These are phyloP conservation scores for Kipferlia bialata DNA, from an alignment of 78 protist species.

Conservation along the genomic window DNA sequence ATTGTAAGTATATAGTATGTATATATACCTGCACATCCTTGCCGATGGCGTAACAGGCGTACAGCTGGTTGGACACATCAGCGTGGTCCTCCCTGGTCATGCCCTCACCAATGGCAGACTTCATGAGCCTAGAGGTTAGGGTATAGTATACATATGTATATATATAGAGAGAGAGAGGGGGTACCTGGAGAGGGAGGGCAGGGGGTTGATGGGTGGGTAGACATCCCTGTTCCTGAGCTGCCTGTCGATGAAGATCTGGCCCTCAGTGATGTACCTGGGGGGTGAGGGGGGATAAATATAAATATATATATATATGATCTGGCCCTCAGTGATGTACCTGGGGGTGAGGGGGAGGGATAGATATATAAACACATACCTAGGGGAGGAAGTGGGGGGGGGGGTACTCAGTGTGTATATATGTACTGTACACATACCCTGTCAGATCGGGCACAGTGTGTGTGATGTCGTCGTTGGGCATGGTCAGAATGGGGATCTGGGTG, in stretches of 20 bases:
- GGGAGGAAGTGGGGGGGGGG: too few relatives aligned
- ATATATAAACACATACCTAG: too few relatives aligned
- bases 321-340: constrained; percentile 99
- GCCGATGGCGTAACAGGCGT: constrained; percentile 97
- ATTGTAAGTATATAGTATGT: too few relatives aligned
- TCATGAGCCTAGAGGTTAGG: constrained; percentile 99
- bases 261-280: constrained; percentile 99
- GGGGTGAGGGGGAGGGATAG: too few relatives aligned
- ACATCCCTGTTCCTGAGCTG: constrained; percentile 82
- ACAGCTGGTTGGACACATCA: constrained; percentile 93
- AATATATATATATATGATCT: too few relatives aligned
- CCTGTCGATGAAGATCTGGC: constrained; percentile 96
- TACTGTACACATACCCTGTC: too few relatives aligned
- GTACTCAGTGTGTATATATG: too few relatives aligned
- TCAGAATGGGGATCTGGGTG: constrained; percentile 97
- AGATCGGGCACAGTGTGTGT: constrained; percentile 99
- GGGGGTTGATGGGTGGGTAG: constrained; percentile 96
- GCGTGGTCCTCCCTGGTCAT: constrained; percentile 94
- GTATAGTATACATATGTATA: too few relatives aligned
- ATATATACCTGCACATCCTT: constrained; percentile 73
- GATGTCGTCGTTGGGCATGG: constrained; percentile 75
- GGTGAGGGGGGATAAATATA: too few relatives aligned
- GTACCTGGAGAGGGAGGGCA: constrained; percentile 97
- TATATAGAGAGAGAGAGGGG: too few relatives aligned
- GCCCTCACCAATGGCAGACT: constrained; percentile 82